A percentile compares a stretch with the other conserved stretches of the same genome.
Conservation (phyloP, 2,329 filamentous ascomycete species). For the Ophiosphaerella korrae region DNA sequence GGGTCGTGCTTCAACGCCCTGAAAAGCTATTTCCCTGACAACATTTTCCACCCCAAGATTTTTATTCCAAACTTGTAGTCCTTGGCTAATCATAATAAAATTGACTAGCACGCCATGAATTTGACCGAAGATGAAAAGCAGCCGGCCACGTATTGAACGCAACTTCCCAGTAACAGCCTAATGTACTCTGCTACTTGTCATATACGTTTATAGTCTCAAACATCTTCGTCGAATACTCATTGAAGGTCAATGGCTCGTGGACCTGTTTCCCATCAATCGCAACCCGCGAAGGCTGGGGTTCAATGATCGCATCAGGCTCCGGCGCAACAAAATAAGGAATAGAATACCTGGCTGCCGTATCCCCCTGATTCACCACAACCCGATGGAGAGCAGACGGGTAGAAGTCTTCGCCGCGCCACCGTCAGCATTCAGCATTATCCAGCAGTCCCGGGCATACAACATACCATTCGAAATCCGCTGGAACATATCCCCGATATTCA, state of each 20-base stretch:
- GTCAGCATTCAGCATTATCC: no score
- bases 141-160: no score
- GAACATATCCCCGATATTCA: constrained; percentile 58
- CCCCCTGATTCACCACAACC: constrained; percentile 50
- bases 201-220: constrained; percentile 13
- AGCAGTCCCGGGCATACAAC: no score
- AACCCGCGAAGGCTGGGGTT: constrained; percentile 31
- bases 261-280: constrained; percentile 7
- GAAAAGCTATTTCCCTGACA: no score
- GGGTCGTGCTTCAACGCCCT: no score
- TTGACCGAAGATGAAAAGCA: no score
- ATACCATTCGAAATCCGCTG: constrained; percentile 58
- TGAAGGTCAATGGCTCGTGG: constrained; percentile 16
- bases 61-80: no score
- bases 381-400: constrained; percentile 61
- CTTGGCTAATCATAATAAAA: no score
- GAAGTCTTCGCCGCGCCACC: constrained; percentile 22
- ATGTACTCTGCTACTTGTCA: neutral
- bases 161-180: no score
- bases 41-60: no score
- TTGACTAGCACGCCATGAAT: no score
- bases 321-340: constrained; percentile 65
- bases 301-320: constrained; percentile 56
- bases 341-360: constrained; percentile 61
- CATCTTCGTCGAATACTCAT: constrained; percentile 11